Base-by-base conservation (phyloP, 345 rosid genomes). In the Schrenkiella parvula region DNA sequence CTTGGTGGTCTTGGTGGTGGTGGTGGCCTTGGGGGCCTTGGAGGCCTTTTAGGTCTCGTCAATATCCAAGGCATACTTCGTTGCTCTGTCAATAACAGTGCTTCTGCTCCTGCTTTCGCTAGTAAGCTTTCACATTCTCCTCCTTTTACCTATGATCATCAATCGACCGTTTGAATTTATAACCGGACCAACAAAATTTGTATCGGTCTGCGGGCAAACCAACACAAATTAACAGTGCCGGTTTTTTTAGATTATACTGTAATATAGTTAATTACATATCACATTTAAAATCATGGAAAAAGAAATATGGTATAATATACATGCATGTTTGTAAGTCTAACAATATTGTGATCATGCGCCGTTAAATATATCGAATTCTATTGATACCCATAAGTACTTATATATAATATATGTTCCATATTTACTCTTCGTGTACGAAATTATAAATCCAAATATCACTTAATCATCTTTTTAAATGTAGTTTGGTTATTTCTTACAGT, bases 31-130 rank as follows among this genome's bases (percentile, higher is more conserved):
- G 59, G 65, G 6, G 63, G 64, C 15, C 22, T 82, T 14, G 60
- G 68, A 4, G 66, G 74, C 22, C 70, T 82, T 52, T 78, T 83
- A 5, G 82, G 82, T 15, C 62, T 83, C 75, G 66, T 81, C 61
- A 75, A 32, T 28, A 78, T 91, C 75, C 70, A 78, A 31, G 92
- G 91, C 10, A 72, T 73, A 19, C 1, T 91, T 4, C 69, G 51
- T 17, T 88, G 97, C 83, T 77, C 85, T 42, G 38, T 28, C 73
- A 81, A 80, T 68, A 85, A 84, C 38, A 64, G 32, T 35, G 53
- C 41, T 51, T 64, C 77, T 4, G 46, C 75, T 69, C 75, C 66
- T 55, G 46, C 26, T 63, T 76, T 76, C 75, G 35, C 65, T 0
- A 79, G 90, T 85, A 81, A 73, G 85, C 44, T 62, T 42, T 51